Evolutionary conservation across 176 grass and related monocot species (phyloP).

Genomic region (Zea mays): DNA sequence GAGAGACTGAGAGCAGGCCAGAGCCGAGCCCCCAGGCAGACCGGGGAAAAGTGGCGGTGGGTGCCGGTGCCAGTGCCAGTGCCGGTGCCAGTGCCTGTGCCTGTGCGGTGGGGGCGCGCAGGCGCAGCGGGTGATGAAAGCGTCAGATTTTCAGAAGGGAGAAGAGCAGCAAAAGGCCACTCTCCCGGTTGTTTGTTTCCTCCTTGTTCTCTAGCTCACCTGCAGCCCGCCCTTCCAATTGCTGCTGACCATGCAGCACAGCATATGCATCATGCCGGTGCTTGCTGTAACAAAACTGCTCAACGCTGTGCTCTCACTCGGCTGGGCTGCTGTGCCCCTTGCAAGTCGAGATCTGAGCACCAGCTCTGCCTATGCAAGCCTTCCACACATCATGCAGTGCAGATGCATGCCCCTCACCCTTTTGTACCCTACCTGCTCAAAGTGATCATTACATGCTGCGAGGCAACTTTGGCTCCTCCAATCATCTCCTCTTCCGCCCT

Average conservation of each 20-base stretch:
- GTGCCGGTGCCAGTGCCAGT: not conserved
- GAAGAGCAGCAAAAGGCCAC: constrained; percentile 34
- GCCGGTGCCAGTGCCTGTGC: too few species aligned
- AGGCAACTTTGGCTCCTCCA: not conserved
- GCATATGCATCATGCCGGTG: not conserved
- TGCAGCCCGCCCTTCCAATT: constrained; percentile 1
- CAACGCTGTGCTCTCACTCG: not conserved
- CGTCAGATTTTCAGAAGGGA: constrained; percentile 20
- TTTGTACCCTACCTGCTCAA: too few species aligned
- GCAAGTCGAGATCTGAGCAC: too few species aligned
- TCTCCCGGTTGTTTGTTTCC: constrained; percentile 30
- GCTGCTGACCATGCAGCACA: not conserved
- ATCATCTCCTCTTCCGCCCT: not conserved
- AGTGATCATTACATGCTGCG: too few species aligned
- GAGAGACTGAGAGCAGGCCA: not conserved
- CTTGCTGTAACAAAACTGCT: constrained; percentile 4
- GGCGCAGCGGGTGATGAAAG: not conserved
- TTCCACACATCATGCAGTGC: too few species aligned
- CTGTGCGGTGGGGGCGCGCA: not conserved
- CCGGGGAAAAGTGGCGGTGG: constrained; percentile 41
- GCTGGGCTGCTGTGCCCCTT: not conserved
- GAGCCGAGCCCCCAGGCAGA: not conserved
- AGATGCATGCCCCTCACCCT: too few species aligned
- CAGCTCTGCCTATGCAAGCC: too few species aligned
- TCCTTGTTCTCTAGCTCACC: constrained; percentile 29